These are phyloP conservation scores for Xylaria flabelliformis DNA, from an alignment of 495 filamentous ascomycete genomes.

Conservation along the genomic window DNA sequence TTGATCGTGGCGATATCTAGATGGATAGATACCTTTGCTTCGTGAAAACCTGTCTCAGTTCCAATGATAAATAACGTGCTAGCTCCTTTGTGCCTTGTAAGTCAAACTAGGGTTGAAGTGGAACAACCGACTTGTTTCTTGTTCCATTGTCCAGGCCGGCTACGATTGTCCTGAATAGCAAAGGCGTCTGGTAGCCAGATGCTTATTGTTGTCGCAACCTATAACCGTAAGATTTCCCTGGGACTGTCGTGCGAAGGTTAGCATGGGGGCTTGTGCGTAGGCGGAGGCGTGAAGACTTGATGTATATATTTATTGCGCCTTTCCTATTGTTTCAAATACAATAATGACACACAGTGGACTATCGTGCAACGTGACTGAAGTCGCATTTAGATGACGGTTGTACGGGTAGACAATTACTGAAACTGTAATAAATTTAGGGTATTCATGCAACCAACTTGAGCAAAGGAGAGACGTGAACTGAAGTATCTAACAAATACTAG, in stretches of 20 bases:
- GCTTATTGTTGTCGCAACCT: not conserved
- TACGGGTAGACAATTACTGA: not conserved
- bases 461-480: constrained; percentile 19
- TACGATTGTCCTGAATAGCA: not conserved
- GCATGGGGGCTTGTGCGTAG: not conserved
- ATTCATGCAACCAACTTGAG: constrained; percentile 12
- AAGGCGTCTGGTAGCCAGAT: not conserved
- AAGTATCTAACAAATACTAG: constrained; percentile 23
- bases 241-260: not conserved
- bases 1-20: not conserved
- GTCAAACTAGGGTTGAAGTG: not conserved
- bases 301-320: not conserved
- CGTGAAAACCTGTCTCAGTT: too few species aligned
- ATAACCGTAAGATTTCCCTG: not conserved
- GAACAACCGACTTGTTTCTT: constrained; percentile 13
- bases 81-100: not conserved
- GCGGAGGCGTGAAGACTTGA: not conserved
- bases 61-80: not conserved
- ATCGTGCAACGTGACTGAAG: not conserved
- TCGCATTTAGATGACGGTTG: not conserved
- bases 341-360: not conserved
- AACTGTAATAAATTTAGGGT: constrained; percentile 2
- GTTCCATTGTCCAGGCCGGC: not conserved
- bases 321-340: not conserved
- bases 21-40: not conserved